Conservation (phyloP, 306 rosid genomes). For the Sindora glabra region DNA sequence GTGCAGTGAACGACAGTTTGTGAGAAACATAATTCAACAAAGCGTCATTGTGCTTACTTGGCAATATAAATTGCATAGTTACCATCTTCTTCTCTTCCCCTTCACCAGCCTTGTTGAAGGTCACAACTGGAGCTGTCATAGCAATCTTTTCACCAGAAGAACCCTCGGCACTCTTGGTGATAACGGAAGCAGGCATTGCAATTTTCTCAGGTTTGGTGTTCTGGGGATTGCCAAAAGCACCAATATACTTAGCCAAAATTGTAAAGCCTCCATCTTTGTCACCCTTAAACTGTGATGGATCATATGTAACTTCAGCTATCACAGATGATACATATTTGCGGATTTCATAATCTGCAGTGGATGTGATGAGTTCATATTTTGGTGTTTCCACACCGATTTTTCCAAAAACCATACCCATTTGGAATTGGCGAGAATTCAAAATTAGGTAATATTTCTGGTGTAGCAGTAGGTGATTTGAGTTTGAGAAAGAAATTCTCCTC, state of each 20-base stretch:
- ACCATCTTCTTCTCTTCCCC: slow-evolving; percentile 33
- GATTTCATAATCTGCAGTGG: slow-evolving; percentile 60
- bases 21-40: too few relatives aligned
- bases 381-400: slow-evolving; percentile 61
- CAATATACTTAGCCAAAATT: slow-evolving; percentile 70
- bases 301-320: slow-evolving; percentile 66
- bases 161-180: slow-evolving; percentile 33
- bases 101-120: slow-evolving; percentile 26
- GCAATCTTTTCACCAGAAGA: slow-evolving; percentile 44
- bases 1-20: too few relatives aligned
- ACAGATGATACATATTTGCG: slow-evolving; percentile 55
- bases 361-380: slow-evolving; percentile 36
- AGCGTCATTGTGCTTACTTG: too few relatives aligned
- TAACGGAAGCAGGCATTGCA: slow-evolving; percentile 80
- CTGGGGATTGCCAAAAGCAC: slow-evolving; percentile 67
- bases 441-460: neutral
- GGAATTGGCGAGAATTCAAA: neutral
- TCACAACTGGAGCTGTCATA: slow-evolving; percentile 79
- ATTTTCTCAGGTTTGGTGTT: slow-evolving; percentile 68
- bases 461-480: neutral
- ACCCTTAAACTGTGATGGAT: slow-evolving; percentile 67
- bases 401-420: slow-evolving; percentile 84
- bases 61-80: slow-evolving; percentile 71
- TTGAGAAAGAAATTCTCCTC: neutral
- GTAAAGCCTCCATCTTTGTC: slow-evolving; percentile 76